Base-by-base conservation (phyloP, 345 rosid species). In the Trapa incisa region DNA sequence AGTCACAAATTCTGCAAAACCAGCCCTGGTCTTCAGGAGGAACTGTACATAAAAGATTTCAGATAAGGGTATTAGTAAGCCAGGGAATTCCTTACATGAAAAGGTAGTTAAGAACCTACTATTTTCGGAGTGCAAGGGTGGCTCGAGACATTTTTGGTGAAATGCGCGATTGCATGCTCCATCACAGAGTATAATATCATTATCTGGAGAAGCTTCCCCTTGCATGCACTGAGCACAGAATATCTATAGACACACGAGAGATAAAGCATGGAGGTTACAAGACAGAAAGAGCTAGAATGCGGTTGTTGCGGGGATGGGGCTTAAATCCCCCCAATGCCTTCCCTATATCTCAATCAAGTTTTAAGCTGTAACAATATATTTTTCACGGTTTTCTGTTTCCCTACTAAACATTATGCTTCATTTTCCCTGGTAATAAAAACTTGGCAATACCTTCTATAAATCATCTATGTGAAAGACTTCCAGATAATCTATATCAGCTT, bases 1-100 rank as follows among this genome's bases (percentile, higher is more conserved):
- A 85, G 48, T 84, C 96, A 80, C 99, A 94, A 66, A 83, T 78
- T 74, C 85, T 85, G 83, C 99, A 94, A 76, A 86, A 91, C 96
- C 99, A 94, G 75, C 99, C 93, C 72, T 89, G 96, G 69, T 89
- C 99, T 76, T 92, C 93, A 38, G 96, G 96, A 70, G 99, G 99
- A 65, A 94, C 97, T 94, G 86, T 77, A 78, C 61, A 76, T 71
- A 35, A 72, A 47, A 52, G 79, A 72, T 52, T 22, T 71, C 53
- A 65, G 67, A 71, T 37, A 29, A 62, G 33, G 2, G 15, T 10
- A 58, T 54, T n/a, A 33, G 0, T 58, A 58, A 67, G 35, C 29
- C 33, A 54, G 52, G 52, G 35, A 66, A 52, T 33, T 58, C 64
- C 53, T 13, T 63, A 38, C 47, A 53, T 4, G 69, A 58, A 67